Evolutionary conservation across 2,329 filamentous ascomycete species (phyloP), one percentile per base, ranked within the genome.

Genomic region (Aspergillus spinulosporus): DNA sequence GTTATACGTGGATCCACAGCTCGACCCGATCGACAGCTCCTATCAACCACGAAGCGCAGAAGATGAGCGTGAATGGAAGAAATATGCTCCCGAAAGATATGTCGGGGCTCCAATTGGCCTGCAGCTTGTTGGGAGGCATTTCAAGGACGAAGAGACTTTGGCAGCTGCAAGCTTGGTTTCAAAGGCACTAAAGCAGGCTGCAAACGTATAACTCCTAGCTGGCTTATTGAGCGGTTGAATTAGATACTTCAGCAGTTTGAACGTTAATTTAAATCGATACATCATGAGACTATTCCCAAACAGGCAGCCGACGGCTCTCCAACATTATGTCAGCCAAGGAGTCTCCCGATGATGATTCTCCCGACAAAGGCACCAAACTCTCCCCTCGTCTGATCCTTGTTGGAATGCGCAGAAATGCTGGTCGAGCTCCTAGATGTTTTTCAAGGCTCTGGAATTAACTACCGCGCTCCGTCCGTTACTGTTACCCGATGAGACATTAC

Each of bases 361-460:
- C 12, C 26, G 28, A 45, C 11, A 29, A 57, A 44, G n/a, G 29
- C 45, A 14, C 8, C 44, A 52, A 14, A 31, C 12, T 37, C 5
- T 14, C 11, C 6, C 29, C 28, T 51, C 32, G 21, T 43, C 39
- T 5, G 57, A 52, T 47, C 45, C 52, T 56, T 59, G 57, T 57
- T 58, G 31, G 21, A 49, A 56, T 26, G 51, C 49, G 53, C 53
- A 59, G 62, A 65, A 55, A 64, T 64, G 66, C 61, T 60, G 59
- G 55, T 52, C 55, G 45, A 63, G 58, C 59, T 57, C 79, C 88
- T 90, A 89, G 82, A 97, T 97, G 93, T 96, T 96, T 84, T 83
- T 97, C 82, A 93, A 95, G 82, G 86, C 89, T 68, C 84, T 97
- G 74, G 93, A 99, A 78, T 85, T 99, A 69, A 99, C 94, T 56